Conservation (phyloP, 192 early-diverging fungal species). For the Backusella macrospora region DNA sequence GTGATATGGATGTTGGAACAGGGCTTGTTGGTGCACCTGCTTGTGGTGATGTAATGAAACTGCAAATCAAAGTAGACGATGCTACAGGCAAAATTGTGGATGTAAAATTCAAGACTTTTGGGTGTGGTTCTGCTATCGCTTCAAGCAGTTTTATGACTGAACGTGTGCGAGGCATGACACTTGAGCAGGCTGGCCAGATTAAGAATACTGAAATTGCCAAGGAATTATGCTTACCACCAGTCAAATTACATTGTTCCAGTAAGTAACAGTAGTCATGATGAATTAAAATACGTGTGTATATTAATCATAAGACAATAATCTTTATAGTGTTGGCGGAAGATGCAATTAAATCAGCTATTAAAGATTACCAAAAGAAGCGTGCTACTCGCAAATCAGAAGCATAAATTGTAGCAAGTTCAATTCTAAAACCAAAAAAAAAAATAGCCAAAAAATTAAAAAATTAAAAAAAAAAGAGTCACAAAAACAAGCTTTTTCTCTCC, state of each 20-base stretch:
- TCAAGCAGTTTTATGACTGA: conserved; percentile 91
- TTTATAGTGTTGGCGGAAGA: conserved; percentile 94
- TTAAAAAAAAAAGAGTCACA: not conserved
- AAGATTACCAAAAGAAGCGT: conserved; percentile 92
- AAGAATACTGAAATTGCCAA: conserved; percentile 98
- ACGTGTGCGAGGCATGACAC: conserved; percentile 91
- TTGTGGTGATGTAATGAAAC: conserved; percentile 90
- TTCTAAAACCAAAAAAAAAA: not conserved
- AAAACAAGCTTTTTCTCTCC: not conserved
- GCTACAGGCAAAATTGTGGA: conserved; percentile 86
- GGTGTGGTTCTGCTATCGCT: conserved; percentile 97
- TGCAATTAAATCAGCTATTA: conserved; percentile 98
- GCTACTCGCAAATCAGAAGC: conserved; percentile 12
- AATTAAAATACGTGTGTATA: not conserved
- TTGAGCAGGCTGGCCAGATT: conserved; percentile 89
- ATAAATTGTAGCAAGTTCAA: conserved; percentile 7
- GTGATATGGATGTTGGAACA: conserved; percentile 89
- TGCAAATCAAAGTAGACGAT: conserved; percentile 98
- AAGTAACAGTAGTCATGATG: conserved; percentile 36
- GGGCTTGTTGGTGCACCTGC: conserved; percentile 92
- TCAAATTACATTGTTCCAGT: conserved; percentile 98
- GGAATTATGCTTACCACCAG: conserved; percentile 93
- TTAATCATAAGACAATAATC: conserved; percentile 1
- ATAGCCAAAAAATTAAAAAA: not conserved
- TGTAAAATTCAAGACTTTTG: conserved; percentile 99